Base-by-base conservation (phyloP, 1,284 basidiomycete species). In the Mycena citricolor region DNA sequence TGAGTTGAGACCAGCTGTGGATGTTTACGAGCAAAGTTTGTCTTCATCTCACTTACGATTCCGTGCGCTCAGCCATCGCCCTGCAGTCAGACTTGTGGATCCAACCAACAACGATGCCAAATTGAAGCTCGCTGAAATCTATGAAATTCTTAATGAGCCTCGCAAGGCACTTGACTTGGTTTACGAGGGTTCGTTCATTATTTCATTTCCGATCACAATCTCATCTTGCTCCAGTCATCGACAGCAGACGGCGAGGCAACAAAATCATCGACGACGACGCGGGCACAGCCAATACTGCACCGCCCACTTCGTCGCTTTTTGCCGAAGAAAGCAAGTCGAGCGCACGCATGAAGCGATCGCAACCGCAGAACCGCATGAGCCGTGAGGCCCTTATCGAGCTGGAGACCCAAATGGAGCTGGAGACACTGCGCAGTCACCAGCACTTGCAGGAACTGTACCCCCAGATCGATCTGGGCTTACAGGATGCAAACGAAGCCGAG, bases 101-200 rank as follows among this genome's bases (percentile, higher is more conserved):
- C 83, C 87, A 0, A 73, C 77, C 3, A 79, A 91, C 54, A 80
- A 83, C 51, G 88, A 94, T 20, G 86, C 85, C 5, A 90, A 90
- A 61, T 84, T 94, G 76, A 86, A 88, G 52, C 75, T 98, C 0
- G 94, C 94, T 0, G 89, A 91, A 49, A 81, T 94, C 17, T 90
- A 91, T 51, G 95, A 98, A 61, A 80, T 85, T 19, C 66, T 87
- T 53, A 84, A 86, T 33, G 81, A 93, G 55, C 83, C 87, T 4
- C 73, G 84, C 11, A 86, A 86, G 60, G 94, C 94, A 0, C 73
- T 97, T 0, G 83, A 90, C 16, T 67, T 97, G 2, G 90, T 97
- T 4, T 86, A 90, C 46, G 83, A 94, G 75, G 88, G 91, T 89
- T 23, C 61, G 47, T 30, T 16, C 26, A 13, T 33, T 8, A 14